Conservation (phyloP, 176 grass and related monocot genomes). For the Triticum turgidum region DNA sequence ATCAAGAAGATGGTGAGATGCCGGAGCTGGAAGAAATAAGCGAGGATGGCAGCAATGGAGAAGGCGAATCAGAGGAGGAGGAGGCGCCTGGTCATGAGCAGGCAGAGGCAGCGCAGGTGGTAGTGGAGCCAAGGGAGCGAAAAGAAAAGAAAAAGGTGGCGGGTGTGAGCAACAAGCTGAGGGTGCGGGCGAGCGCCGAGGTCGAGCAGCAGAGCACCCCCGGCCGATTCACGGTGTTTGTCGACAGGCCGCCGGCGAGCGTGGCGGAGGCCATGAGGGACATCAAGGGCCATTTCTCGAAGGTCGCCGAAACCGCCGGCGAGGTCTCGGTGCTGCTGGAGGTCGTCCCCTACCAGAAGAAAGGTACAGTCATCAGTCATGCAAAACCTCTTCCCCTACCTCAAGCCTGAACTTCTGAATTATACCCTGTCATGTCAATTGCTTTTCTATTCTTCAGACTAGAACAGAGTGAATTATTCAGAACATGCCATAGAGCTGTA, state of each 20-base stretch:
- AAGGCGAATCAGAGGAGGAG: not conserved
- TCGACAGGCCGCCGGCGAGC: slow-evolving; percentile 58
- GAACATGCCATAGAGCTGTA: not conserved
- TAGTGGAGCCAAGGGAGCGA: not conserved
- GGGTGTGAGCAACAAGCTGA: slow-evolving; percentile 42
- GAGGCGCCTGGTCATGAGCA: not conserved
- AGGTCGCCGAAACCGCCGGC: slow-evolving; percentile 42
- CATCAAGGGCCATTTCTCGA: slow-evolving; percentile 54
- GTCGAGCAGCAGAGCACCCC: slow-evolving; percentile 48
- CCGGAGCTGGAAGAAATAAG: slow-evolving; percentile 44
- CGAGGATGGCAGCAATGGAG: not conserved
- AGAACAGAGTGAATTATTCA: not conserved
- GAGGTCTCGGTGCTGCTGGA: slow-evolving; percentile 71
- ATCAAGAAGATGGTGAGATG: slow-evolving; percentile 32
- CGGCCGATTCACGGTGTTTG: slow-evolving; percentile 62
- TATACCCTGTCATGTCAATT: not conserved
- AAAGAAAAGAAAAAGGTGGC: not conserved
- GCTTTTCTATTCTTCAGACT: not conserved
- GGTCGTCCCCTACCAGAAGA: slow-evolving; percentile 46
- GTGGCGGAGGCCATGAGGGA: slow-evolving; percentile 77
- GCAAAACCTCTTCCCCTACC: not conserved
- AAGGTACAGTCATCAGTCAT: slow-evolving; percentile 20
- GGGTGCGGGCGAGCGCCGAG: slow-evolving; percentile 30
- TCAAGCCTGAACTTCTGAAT: slow-evolving; percentile 4
- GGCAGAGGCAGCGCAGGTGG: not conserved